A percentile compares a stretch with the other conserved stretches of the same genome.
These are phyloP conservation scores for Pythium oligandrum DNA, from an alignment of 352 stramenopile genomes.

Conservation along the genomic window DNA sequence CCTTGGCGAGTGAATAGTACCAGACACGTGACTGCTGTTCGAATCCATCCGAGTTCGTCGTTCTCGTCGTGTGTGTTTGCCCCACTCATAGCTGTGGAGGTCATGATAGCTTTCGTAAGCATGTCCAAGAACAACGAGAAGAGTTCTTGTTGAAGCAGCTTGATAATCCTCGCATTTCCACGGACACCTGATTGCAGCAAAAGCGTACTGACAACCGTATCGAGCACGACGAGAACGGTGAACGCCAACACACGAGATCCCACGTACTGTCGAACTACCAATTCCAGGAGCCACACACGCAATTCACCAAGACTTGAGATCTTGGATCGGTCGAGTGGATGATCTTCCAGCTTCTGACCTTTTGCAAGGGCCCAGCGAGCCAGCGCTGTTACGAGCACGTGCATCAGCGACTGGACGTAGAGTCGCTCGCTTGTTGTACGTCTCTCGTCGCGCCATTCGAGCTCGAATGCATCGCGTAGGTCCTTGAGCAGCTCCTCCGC, in stretches of 20 bases:
- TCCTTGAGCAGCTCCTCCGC: constrained; percentile 31
- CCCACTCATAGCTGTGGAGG: too few species aligned
- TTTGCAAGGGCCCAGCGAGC: not conserved
- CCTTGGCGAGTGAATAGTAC: too few species aligned
- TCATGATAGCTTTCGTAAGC: constrained; percentile 22
- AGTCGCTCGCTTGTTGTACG: constrained; percentile 14
- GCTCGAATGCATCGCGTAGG: constrained; percentile 14
- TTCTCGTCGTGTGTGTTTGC: too few species aligned
- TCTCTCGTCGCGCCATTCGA: too few species aligned
- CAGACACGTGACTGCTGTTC: too few species aligned
- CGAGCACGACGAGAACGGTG: constrained; percentile 10
- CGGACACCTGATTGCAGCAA: not conserved
- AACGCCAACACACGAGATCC: not conserved
- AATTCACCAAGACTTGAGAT: too few species aligned
- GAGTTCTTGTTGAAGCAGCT: constrained; percentile 17
- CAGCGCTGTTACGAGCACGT: not conserved
- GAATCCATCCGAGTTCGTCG: too few species aligned
- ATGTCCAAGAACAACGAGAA: constrained; percentile 46
- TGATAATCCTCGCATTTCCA: constrained; percentile 4
- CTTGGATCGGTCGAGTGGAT: too few species aligned
- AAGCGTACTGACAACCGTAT: constrained; percentile 2
- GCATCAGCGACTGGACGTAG: not conserved
- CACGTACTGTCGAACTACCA: not conserved
- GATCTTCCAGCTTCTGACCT: not conserved
- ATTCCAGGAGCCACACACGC: constrained; percentile 2